Base-by-base conservation (phyloP, 2,329 filamentous ascomycete genomes). In the Arthrobotrys iridis region DNA sequence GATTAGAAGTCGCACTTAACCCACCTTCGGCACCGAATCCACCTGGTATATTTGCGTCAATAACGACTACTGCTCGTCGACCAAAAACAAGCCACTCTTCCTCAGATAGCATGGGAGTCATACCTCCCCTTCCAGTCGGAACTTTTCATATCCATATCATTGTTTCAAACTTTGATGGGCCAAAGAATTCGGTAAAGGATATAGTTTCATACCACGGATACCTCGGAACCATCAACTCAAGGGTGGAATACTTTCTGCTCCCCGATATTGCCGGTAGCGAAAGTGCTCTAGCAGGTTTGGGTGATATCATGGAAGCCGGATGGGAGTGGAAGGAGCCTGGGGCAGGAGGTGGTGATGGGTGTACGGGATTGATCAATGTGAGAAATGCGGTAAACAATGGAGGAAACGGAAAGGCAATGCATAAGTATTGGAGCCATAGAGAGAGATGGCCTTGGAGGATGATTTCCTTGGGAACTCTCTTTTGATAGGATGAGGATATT, bases 371-470 rank as follows among this genome's bases (percentile, higher is more conserved):
- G 13, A 22, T 65, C 4, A 76, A 76, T 18, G 64, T 76, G 10
- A 46, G 72, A 20, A 70, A 76, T 28, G 72, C 65, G 8, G 70
- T 76, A 24, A 68, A 63, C 48, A 76, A 76, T 11, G 70, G 70
- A 1, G 70, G 70, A 5, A 74, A 70, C 30, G 72, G 72, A 2
- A 70, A 67, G 30, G 64, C 63, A 28, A 68, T 70, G 63, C 63
- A 76, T 59, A 76, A 76, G 59, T 76, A 76, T 46, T 76, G 64
- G 63, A 68, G 72, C 46, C 72, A 76, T 62, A 70, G 48, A 10
- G 72, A 76, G 15, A 58, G 72, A 28, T 64, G 37, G 58, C 48
- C 58, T 20, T 76, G 72, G 72, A 76, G 65, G 72, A 76, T 68
- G 65, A 70, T 76, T 40, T 18, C 64, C 59, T 48, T 76, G 37